Evolutionary conservation across 2,329 filamentous ascomycete genomes (phyloP), one percentile per base, ranked within the genome.

Genomic region (Fusarium albidum): DNA sequence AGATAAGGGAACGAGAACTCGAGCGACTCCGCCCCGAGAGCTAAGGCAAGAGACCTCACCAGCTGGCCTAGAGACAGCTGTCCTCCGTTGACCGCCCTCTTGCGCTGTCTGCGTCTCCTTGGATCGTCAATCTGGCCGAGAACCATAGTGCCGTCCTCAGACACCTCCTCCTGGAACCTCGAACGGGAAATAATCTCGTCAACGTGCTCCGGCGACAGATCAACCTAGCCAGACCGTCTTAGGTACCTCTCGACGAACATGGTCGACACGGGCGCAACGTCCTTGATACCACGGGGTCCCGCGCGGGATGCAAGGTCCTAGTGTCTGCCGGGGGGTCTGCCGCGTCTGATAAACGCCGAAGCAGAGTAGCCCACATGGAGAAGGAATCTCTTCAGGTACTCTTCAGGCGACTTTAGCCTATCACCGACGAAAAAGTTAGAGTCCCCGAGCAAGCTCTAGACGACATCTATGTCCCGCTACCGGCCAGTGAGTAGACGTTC

Each of bases 401-500:
- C 72, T 2, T 67, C 60, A 0, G 52, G 42, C 5, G 42, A 64
- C 3, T 33, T 60, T 2, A 77, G 78, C 5, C 55, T 34, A 1
- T 67, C 59, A 3, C 71, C 66, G 2, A 74, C 66, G 42, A 73
- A 79, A 50, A 80, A 69, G 18, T 53, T 68, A 1, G 69, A 55
- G 0, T 55, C 18, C 3, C 67, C 68, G 9, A 78, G 66, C 1
- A 72, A 13, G 2, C 18, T 17, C 1, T 67, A 45, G 1, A 69
- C 32, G 6, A 75, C 9, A 1, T 77, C 71, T 71, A 81, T 75
- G 55, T 80, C 77, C 1, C 44, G 40, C 77, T 78, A 80, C 4
- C 11, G 6, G 2, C 44, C 4, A 0, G 32, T 7, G 1, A 74
- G 18, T 2, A 73, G 44, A 3, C 65, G 64, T 44, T 75, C 70